Base-by-base conservation (phyloP, 768 basidiomycete genomes). In the Xerocomellus dryophilus region DNA sequence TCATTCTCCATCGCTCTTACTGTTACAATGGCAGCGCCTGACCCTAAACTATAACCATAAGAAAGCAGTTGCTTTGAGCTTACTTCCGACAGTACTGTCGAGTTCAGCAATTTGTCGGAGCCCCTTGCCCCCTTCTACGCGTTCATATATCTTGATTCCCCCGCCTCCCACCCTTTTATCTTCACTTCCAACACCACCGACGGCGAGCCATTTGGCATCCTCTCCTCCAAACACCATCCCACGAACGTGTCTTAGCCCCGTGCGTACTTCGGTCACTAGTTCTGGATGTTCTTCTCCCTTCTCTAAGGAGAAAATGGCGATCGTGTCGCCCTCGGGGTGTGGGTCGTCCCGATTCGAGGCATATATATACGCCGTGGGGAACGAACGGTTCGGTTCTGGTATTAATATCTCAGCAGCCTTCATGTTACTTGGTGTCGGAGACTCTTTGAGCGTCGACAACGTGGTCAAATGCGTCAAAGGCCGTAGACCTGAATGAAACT, bases 271-370 rank as follows among this genome's bases (percentile, higher is more conserved):
- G 6, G 70, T 72, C 10, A 86, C 74, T 39, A 85, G 73, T 54
- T 78, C 73, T 2, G 83, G 75, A 23, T 67, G 62, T 25, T 74
- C 75, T 17, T 75, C 68, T 10, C 69, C 67, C 7, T 75, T 72
- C 9, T 74, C 73, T 40, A 84, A 74, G 7, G 80, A 74, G 71
- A 86, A 90, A 31, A 91, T 79, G 6, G 88, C 78, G 57, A 93
- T 81, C 29, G 81, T 80, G 66, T 93, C 90, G 21, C 90, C 88
- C 43, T 78, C 81, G 0, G 81, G 74, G 20, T 81, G 78, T 5
- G 84, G 84, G 61, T 89, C 83, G 60, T 90, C 85, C 31, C 90
- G 78, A 68, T 91, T 93, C 4, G 89, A 86, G 11, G 81, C 71
- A 63, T 90, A 92, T 15, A 91, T 71, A 66, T 85, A 85, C 3